Base-by-base conservation (phyloP, 2,329 filamentous ascomycete species). In the Volutella citrinella region DNA sequence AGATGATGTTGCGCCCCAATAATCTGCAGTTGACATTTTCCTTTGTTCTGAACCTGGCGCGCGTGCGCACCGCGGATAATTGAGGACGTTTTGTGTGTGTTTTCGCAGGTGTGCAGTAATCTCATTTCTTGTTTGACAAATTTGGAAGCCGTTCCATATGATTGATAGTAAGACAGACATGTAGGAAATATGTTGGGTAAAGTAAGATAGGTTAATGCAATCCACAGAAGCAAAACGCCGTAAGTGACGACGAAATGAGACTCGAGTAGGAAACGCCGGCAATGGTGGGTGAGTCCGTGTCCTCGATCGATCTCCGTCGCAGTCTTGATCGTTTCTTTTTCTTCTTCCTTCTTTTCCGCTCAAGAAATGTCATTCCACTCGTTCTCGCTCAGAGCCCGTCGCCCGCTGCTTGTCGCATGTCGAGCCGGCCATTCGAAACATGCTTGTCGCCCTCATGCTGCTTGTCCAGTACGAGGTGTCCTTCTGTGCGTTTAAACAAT, bases 241-340 rank as follows among this genome's bases (percentile, higher is more conserved):
- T 17, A 38, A 27, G 19, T 16, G 21, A 32, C 25, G 27, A 34
- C 11, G 26, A 25, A 33, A 26, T 34, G 17, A 19, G 38, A 22
- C 36, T 33, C 34, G n/a, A n/a, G n/a, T n/a, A 34, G 27, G 30
- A 31, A 30, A 41, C 26, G 30, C 26, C 27, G 27, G 31, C 19
- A 30, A 21, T 20, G 32, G 21, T 20, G 24, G 32, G 20, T 26
- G 19, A 19, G 15, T 40, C 33, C 37, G 29, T 30, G 18, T 40
- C 33, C 27, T 22, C 13, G 26, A 15, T 33, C 15, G 33, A 19
- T 22, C 30, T 24, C 26, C 33, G 23, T 20, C 27, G 30, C 21
- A 31, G 23, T 36, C 37, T 27, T 36, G 16, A 26, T 41, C 26
- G 9, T n/a, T 22, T 22, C 20, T 22, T 25, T 32, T 24, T 21